These are phyloP conservation scores for Zychaea mexicana DNA, from an alignment of 371 early-diverging fungal genomes.

Conservation along the genomic window DNA sequence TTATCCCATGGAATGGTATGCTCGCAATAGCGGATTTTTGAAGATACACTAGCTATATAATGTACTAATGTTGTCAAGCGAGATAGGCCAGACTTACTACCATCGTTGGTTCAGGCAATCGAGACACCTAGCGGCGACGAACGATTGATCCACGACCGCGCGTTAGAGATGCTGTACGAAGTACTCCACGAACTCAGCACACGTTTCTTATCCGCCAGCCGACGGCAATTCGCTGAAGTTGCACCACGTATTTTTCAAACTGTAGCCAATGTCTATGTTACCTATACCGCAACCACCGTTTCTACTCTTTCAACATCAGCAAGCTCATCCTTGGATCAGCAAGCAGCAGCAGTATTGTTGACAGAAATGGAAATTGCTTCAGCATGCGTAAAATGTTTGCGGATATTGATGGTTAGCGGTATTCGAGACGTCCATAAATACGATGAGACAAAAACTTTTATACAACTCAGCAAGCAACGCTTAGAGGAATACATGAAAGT, in stretches of 20 bases:
- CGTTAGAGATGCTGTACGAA: constrained; percentile 76
- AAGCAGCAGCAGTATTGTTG: constrained; percentile 3
- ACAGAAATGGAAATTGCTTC: constrained; percentile 53
- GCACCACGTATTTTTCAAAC: constrained; percentile 67
- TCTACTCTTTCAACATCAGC: neutral
- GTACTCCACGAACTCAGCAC: constrained; percentile 82
- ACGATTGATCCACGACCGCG: constrained; percentile 64
- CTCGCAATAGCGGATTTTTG: too few species aligned
- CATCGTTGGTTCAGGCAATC: constrained; percentile 62
- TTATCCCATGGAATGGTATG: constrained; percentile 84
- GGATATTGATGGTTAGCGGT: constrained; percentile 76
- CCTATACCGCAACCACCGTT: constrained; percentile 48
- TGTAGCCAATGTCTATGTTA: constrained; percentile 59
- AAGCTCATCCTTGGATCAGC: neutral
- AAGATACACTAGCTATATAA: too few species aligned
- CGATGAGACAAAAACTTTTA: constrained; percentile 61
- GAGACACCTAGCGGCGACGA: constrained; percentile 49
- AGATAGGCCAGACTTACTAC: constrained; percentile 73
- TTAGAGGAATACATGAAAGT: constrained; percentile 62
- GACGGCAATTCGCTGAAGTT: constrained; percentile 67
- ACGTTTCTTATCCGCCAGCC: constrained; percentile 69
- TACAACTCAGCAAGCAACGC: constrained; percentile 52
- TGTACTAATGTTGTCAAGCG: too few species aligned
- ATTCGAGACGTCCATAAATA: constrained; percentile 66
- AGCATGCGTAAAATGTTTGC: constrained; percentile 70